Evolutionary conservation across 257 asterid genomes (phyloP).

Genomic region (Oldenlandia corymbosa): DNA sequence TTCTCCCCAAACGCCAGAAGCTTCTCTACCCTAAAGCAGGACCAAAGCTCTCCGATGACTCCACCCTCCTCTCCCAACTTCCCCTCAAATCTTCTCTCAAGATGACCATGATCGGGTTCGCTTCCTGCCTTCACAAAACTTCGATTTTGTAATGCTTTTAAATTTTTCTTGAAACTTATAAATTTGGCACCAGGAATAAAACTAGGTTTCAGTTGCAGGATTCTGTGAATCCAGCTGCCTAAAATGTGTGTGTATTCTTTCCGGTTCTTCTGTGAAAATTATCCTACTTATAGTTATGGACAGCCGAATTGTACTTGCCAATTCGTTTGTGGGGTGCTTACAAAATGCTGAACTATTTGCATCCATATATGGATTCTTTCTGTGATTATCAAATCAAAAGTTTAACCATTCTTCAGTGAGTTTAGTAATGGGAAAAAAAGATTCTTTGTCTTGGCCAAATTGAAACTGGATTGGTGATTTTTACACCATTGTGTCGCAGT

Average conservation of each 20-base stretch:
- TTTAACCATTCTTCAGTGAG: too few relatives aligned
- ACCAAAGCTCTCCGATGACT: constrained; percentile 76
- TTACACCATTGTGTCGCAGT: neutral
- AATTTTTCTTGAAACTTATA: neutral
- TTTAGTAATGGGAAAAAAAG: too few relatives aligned
- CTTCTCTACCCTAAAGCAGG: constrained; percentile 91
- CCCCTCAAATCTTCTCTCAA: constrained; percentile 76
- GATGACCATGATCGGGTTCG: constrained; percentile 93
- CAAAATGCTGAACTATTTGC: neutral
- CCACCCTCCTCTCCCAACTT: constrained; percentile 63
- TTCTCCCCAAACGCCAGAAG: constrained; percentile 88
- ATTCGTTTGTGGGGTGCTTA: neutral
- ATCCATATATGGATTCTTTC: too few relatives aligned
- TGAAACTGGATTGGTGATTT: too few relatives aligned
- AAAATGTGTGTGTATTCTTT: too few relatives aligned
- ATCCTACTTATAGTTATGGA: neutral
- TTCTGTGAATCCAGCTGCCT: neutral
- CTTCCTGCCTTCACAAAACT: neutral
- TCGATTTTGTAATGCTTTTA: neutral
- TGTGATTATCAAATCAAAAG: neutral
- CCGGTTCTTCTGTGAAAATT: neutral
- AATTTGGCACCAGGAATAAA: neutral
- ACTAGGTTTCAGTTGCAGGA: neutral
- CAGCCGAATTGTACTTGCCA: neutral
- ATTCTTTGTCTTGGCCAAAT: too few relatives aligned